Conservation (phyloP, 768 basidiomycete species). For the Polyporus arcularius region DNA sequence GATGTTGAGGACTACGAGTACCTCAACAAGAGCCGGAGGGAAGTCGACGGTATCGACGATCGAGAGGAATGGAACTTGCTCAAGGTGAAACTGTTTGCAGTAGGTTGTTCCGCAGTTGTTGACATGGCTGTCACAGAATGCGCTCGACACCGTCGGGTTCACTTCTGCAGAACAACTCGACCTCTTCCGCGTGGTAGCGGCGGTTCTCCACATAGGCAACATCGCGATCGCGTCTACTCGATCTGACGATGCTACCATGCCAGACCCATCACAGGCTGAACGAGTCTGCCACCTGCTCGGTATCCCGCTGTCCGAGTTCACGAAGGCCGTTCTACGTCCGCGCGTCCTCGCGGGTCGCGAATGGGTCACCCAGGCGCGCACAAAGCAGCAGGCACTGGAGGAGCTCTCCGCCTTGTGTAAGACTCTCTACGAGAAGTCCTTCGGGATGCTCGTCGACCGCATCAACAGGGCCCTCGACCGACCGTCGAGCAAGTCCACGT, state of each 20-base stretch:
- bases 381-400: slow-evolving; percentile 87
- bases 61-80: slow-evolving; percentile 82
- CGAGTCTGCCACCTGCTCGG: slow-evolving; percentile 91
- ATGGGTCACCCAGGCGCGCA: slow-evolving; percentile 94
- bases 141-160: slow-evolving; percentile 90
- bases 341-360: slow-evolving; percentile 93
- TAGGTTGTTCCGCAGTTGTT: not conserved
- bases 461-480: slow-evolving; percentile 94
- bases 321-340: slow-evolving; percentile 84
- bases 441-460: slow-evolving; percentile 89
- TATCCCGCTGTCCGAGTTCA: slow-evolving; percentile 84
- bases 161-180: slow-evolving; percentile 81
- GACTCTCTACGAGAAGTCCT: slow-evolving; percentile 96
- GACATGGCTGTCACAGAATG: slow-evolving; percentile 47
- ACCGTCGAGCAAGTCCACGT: slow-evolving; percentile 87
- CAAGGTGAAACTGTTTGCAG: slow-evolving; percentile 48
- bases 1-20: slow-evolving; percentile 84
- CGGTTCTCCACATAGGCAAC: slow-evolving; percentile 95
- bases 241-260: slow-evolving; percentile 77
- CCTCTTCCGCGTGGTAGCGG: slow-evolving; percentile 91
- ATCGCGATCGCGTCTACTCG: slow-evolving; percentile 79
- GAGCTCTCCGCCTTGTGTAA: slow-evolving; percentile 92
- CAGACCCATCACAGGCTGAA: slow-evolving; percentile 82
- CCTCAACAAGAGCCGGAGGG: slow-evolving; percentile 83
- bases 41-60: slow-evolving; percentile 97